These are phyloP conservation scores for Septoria linicola DNA, from an alignment of 2,329 filamentous ascomycete genomes.

Conservation along the genomic window DNA sequence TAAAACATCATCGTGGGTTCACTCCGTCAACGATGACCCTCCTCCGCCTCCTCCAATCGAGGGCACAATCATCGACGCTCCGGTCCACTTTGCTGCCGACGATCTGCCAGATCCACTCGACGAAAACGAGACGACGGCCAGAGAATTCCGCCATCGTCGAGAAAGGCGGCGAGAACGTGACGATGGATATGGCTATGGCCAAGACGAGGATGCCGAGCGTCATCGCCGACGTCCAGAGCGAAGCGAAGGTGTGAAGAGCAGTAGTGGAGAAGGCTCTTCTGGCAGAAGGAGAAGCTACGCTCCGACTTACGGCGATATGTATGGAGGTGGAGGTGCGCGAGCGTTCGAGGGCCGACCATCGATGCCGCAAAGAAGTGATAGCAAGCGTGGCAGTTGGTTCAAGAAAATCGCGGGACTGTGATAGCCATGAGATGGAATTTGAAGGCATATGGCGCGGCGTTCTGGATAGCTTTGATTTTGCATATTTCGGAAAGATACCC, in stretches of 20 bases:
- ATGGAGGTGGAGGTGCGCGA: slow-evolving; percentile 35
- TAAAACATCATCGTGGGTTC: slow-evolving; percentile 53
- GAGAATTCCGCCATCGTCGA: slow-evolving; percentile 33
- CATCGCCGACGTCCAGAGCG: slow-evolving; percentile 26
- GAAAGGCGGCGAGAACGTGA: slow-evolving; percentile 27
- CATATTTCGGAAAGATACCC: no score
- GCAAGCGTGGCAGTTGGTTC: slow-evolving; percentile 48
- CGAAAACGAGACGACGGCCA: slow-evolving; percentile 34
- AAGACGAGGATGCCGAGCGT: slow-evolving; percentile 28
- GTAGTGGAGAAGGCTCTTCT: slow-evolving; percentile 38
- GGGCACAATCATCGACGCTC: slow-evolving; percentile 49
- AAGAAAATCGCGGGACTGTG: slow-evolving; percentile 46
- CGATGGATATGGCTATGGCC: slow-evolving; percentile 25
- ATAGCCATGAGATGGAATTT: no score
- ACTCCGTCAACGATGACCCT: slow-evolving; percentile 47
- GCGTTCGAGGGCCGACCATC: slow-evolving; percentile 46
- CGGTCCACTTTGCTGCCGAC: slow-evolving; percentile 34
- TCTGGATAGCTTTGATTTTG: no score
- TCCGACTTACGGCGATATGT: slow-evolving; percentile 35
- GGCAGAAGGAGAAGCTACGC: slow-evolving; percentile 31
- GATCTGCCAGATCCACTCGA: slow-evolving; percentile 27
- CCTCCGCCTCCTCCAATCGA: slow-evolving; percentile 48
- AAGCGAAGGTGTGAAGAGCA: slow-evolving; percentile 29
- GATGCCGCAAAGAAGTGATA: slow-evolving; percentile 28
- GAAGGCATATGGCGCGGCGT: no score